Evolutionary conservation across 352 stramenopile genomes (phyloP), one percentile per base, ranked within the genome.

Genomic region (Globisporangium nagaii): DNA sequence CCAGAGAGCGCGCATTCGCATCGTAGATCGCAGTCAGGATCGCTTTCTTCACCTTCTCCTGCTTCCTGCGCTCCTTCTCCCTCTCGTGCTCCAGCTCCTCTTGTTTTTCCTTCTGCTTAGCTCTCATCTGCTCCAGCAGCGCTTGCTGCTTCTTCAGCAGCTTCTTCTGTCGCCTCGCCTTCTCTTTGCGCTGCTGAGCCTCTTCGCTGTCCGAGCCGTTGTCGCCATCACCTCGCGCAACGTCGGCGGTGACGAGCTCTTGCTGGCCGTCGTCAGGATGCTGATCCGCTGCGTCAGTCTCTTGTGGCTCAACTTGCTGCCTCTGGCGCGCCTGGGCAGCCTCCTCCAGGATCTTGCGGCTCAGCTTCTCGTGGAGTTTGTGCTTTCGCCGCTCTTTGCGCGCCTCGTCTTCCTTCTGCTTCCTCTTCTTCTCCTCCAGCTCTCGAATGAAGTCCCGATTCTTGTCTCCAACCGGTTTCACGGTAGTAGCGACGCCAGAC

Each of bases 341-440:
- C 17, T 82, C 64, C 13, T 79, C 49, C 15, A 86, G 54, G 11
- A 88, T 74, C 53, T 80, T 84, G 15, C 63, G 56, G 5, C 62
- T 79, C 42, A 72, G 66, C 47, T 90, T 89, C 27, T 79, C 66
- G 22, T 86, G 80, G 20, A 77, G 62, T 24, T 85, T 84, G 28
- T 80, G 69, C 49, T 83, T 73, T 12, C 79, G 66, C 41, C 63
- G 56, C 40, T 85, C 69, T 15, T 79, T 53, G 37, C 65, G 63
- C 13, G 47, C 66, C 30, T 74, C 66, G 1, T 78, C 66, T 36
- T 88, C 73, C 20, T 79, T 82, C 53, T 87, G 71, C n/a, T 75
- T 73, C 2, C 68, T 57, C 62, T 88, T 89, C 47, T 88, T 84
- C 30, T 88, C 76, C 63, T 88, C 81, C 6, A 91, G 56, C 13